Conservation (phyloP, 1,139 yeast genomes). For the Arxiozyma bovina region DNA sequence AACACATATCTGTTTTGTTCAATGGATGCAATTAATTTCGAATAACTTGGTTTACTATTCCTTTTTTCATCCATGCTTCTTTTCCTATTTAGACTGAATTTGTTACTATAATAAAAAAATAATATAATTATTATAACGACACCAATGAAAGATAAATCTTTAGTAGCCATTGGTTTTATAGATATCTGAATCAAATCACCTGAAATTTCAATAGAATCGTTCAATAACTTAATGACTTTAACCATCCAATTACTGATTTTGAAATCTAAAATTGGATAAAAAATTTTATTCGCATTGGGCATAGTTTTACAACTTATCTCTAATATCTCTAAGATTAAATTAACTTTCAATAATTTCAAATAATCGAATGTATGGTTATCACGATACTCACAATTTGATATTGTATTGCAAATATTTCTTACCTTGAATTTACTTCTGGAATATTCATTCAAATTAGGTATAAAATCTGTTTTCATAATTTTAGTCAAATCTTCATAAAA, state of each 20-base stretch:
- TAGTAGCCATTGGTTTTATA: neutral
- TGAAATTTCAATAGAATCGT: neutral
- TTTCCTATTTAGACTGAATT: too few relatives aligned
- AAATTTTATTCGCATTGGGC: neutral
- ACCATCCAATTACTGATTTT: neutral
- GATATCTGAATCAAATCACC: neutral
- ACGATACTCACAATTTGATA: neutral
- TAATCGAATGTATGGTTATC: neutral
- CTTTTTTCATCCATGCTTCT: neutral
- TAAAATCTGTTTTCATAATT: neutral
- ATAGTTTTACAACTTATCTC: neutral
- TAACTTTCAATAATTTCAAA: neutral
- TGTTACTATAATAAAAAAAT: neutral
- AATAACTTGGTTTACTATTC: neutral
- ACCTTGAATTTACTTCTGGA: neutral
- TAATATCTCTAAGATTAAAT: neutral
- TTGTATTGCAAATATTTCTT: neutral
- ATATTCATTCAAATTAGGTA: neutral
- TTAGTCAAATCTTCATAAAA: constrained; percentile 2
- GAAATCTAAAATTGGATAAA: constrained; percentile 1
- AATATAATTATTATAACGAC: neutral
- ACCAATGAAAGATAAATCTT: constrained; percentile 1
- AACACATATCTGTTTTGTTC: neutral
- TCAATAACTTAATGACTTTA: neutral
- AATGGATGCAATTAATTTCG: neutral